Conservation (phyloP, 2,329 filamentous ascomycete species). For the Colletotrichum sp. region DNA sequence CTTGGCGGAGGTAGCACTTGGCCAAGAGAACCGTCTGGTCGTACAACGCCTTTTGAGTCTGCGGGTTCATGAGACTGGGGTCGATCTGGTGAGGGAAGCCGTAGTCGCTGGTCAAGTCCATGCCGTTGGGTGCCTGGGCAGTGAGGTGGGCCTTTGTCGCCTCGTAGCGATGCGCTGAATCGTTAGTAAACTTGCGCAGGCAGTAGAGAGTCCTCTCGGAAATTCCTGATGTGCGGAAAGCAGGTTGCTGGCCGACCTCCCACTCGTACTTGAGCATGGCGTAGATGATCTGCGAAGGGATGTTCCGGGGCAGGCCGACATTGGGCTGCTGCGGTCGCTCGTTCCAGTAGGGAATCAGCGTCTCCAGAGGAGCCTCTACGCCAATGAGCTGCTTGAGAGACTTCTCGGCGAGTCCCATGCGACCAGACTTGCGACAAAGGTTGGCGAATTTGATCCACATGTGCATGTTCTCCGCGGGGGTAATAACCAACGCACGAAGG, state of each 20-base stretch:
- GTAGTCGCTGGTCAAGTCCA: conserved; percentile 51
- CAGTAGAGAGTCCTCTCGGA: conserved; percentile 63
- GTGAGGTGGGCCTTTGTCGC: conserved; percentile 56
- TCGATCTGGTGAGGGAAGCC: conserved; percentile 55
- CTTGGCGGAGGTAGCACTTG: conserved; percentile 94
- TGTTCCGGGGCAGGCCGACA: conserved; percentile 46
- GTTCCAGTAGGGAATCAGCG: conserved; percentile 65
- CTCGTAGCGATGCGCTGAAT: conserved; percentile 61
- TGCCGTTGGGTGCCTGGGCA: conserved; percentile 50
- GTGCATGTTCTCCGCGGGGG: conserved; percentile 90
- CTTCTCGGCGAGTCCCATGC: conserved; percentile 94
- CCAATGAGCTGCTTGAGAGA: conserved; percentile 90
- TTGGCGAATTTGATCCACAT: conserved; percentile 99
- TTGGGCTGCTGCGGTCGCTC: conserved; percentile 39
- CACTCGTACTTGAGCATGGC: conserved; percentile 98
- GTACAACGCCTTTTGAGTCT: conserved; percentile 57
- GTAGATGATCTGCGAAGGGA: conserved; percentile 83
- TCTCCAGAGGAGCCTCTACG: conserved; percentile 66
- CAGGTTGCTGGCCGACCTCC: conserved; percentile 75
- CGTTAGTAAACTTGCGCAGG: conserved; percentile 64
- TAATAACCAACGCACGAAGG: conserved; percentile 88
- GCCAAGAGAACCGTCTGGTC: conserved; percentile 78
- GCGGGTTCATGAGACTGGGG: conserved; percentile 49
- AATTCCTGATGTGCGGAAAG: conserved; percentile 44
- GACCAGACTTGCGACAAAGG: conserved; percentile 93